A percentile compares a stretch with the other conserved stretches of the same genome.
Conservation (phyloP, 768 basidiomycete species). For the Mycena kentingensis region DNA sequence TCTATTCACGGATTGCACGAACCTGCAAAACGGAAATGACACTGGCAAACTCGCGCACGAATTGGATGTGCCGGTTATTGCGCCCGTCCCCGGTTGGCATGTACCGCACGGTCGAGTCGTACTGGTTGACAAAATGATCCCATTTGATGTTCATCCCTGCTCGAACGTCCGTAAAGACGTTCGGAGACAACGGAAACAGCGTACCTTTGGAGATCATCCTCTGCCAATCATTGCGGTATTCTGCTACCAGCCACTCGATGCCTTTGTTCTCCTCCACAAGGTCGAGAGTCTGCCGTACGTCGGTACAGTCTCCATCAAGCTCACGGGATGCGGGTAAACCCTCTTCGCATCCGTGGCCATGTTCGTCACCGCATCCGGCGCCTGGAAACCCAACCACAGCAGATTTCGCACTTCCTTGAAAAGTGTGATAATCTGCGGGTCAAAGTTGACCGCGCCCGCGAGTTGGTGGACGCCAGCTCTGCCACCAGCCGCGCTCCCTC, state of each 20-base stretch:
- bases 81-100: conserved; percentile 70
- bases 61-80: conserved; percentile 89
- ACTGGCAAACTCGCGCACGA: conserved; percentile 93
- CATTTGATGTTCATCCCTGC: conserved; percentile 93
- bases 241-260: conserved; percentile 92
- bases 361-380: conserved; percentile 91
- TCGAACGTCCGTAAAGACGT: conserved; percentile 41
- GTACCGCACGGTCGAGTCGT: conserved; percentile 73
- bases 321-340: conserved; percentile 97
- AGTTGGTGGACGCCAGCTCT: conserved; percentile 60
- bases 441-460: conserved; percentile 97
- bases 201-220: conserved; percentile 88
- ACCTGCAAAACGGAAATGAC: conserved; percentile 91
- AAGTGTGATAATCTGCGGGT: conserved; percentile 95
- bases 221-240: conserved; percentile 91
- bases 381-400: conserved; percentile 93
- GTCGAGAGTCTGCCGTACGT: conserved; percentile 94
- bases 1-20: conserved; percentile 7
- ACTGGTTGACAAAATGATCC: conserved; percentile 96
- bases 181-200: conserved; percentile 33
- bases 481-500: conserved; percentile 51
- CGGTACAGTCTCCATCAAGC: conserved; percentile 97
- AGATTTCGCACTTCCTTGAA: conserved; percentile 98
- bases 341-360: conserved; percentile 99
- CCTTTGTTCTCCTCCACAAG: conserved; percentile 88